Percentiles rank a stretch among this genome's conserved stretches.
These are phyloP conservation scores for Globisporangium parvum DNA, from an alignment of 352 stramenopile species.

Conservation along the genomic window DNA sequence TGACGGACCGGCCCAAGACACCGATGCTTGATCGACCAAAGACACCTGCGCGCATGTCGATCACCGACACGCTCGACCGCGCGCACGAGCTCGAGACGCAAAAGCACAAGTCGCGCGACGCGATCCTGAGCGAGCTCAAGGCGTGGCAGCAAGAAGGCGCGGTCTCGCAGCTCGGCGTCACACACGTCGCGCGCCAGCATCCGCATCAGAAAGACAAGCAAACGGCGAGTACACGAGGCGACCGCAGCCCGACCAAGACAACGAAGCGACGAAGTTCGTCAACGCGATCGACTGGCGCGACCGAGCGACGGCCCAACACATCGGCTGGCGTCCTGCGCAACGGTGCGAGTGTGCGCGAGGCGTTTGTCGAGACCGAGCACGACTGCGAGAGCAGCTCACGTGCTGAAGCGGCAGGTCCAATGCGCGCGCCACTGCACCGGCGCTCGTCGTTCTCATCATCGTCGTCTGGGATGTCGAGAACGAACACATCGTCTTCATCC, in stretches of 20 bases:
- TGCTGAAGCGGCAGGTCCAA: neutral
- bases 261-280: neutral
- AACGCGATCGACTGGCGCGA: constrained; percentile 6
- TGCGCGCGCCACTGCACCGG: neutral
- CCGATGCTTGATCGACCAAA: constrained; percentile 32
- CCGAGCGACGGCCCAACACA: constrained; percentile 40
- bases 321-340: constrained; percentile 43
- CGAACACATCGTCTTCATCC: neutral
- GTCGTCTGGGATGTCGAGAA: constrained; percentile 4
- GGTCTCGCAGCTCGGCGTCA: constrained; percentile 32
- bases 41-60: constrained; percentile 60
- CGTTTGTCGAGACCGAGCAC: constrained; percentile 34
- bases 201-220: constrained; percentile 1
- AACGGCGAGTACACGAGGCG: constrained; percentile 12
- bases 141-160: constrained; percentile 60
- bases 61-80: constrained; percentile 74
- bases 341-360: constrained; percentile 34
- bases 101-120: constrained; percentile 53
- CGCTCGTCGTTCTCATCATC: constrained; percentile 5
- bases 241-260: neutral
- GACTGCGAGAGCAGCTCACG: neutral
- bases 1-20: neutral
- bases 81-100: constrained; percentile 55
- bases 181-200: constrained; percentile 7
- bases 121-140: constrained; percentile 59